These are phyloP conservation scores for Diaporthe aspalathi DNA, from an alignment of 2,329 filamentous ascomycete genomes.

Conservation along the genomic window DNA sequence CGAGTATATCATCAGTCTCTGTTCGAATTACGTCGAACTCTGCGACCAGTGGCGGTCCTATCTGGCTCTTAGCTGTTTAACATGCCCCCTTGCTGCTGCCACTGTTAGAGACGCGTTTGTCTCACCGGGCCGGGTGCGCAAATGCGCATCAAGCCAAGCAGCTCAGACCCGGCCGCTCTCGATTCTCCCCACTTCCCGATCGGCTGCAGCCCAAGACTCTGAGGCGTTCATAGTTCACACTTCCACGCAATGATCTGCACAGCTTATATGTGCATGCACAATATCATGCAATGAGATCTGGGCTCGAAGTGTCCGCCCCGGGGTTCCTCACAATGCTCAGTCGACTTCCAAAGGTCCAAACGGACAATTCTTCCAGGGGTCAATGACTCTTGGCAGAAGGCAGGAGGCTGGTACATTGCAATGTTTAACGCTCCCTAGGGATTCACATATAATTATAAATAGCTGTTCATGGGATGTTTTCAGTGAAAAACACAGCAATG, in stretches of 20 bases:
- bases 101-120: background rate
- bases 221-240: background rate
- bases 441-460: too few species aligned
- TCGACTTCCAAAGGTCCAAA: too few species aligned
- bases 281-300: background rate
- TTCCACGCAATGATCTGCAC: too few species aligned
- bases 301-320: background rate
- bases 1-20: background rate
- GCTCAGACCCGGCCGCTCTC: background rate
- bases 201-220: slow-evolving; percentile 6
- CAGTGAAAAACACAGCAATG: too few species aligned
- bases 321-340: background rate
- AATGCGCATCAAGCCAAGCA: background rate
- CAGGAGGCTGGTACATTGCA: too few species aligned
- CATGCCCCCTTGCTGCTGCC: background rate
- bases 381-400: too few species aligned
- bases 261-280: too few species aligned
- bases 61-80: background rate
- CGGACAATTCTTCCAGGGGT: too few species aligned
- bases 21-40: background rate
- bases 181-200: background rate
- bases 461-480: too few species aligned
- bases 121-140: background rate
- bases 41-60: background rate
- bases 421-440: too few species aligned